phyloP scores from a whole-genome alignment of 192 early-diverging fungal genomes.

The Diversispora eburnea region DNA sequence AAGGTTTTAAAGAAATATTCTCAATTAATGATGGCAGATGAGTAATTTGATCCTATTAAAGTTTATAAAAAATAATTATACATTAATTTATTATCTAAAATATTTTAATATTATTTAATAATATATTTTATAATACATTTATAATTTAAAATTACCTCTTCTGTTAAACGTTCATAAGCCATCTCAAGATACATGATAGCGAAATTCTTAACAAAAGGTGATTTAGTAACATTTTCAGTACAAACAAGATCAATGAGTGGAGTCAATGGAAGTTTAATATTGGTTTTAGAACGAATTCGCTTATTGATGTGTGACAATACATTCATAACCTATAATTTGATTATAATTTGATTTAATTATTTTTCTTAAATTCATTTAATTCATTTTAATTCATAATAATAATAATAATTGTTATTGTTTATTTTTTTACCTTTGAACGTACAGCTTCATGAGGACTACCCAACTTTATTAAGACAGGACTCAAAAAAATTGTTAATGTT shows the following conservation, averaged over 20 bases:
- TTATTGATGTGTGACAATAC: conserved; percentile 84
- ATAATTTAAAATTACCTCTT: conserved; percentile 33
- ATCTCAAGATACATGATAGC: conserved; percentile 83
- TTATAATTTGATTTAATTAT: too few relatives aligned
- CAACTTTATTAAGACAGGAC: conserved; percentile 69
- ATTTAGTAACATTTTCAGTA: conserved; percentile 32
- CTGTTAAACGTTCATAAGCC: conserved; percentile 53
- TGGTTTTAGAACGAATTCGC: conserved; percentile 61
- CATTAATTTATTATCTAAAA: neutral
- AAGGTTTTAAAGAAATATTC: conserved; percentile 54
- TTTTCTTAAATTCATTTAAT: neutral
- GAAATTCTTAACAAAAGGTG: conserved; percentile 68
- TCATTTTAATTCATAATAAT: neutral
- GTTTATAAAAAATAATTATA: neutral
- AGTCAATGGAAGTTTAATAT: conserved; percentile 58
- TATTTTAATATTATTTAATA: neutral
- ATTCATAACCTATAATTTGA: conserved; percentile 59
- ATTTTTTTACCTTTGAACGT: conserved; percentile 41
- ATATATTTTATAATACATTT: conserved; percentile 14
- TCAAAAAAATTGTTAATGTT: conserved; percentile 57
- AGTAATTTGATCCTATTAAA: conserved; percentile 34
- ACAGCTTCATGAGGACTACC: conserved; percentile 43
- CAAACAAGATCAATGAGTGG: conserved; percentile 63
- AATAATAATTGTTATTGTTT: neutral
- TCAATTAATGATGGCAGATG: conserved; percentile 60